Evolutionary conservation across 129 eudicot genomes (phyloP), one percentile per base, ranked within the genome.

Genomic region (Flaveria sonorensis): DNA sequence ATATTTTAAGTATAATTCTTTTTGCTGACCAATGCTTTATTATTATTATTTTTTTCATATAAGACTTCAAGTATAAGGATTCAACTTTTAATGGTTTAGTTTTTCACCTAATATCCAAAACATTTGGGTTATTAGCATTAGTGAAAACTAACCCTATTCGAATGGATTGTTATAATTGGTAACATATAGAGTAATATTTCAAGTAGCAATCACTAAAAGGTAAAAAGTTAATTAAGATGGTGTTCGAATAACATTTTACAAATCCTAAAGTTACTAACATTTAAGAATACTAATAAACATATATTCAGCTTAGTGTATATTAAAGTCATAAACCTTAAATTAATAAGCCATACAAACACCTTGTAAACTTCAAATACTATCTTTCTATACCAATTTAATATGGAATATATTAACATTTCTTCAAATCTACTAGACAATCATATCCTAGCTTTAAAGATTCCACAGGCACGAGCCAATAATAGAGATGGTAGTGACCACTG

Each of bases 371-470:
- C 1, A 50, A 50, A 50, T 15, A 13, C 20, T 15, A 50, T 6
- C 19, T 50, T 50, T 50, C 14, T 15, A 14, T 16, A 3, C n/a
- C 56, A 55, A 9, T 55, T 19, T 55, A 55, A 20, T 18, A 7
- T 19, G 21, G 9, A 55, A n/a, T 57, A 57, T 57, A 20, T 59
- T 21, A 23, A 21, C 14, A 59, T 23, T 21, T 59, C 23, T 23
- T 59, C 65, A 59, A 21, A 20, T 20, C 36, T 59, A 59, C 16
- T 21, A 21, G 64, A 2, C 64, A 24, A 57, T 57, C 64, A 57
- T 57, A 57, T 21, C 32, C 23, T 57, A 21, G 36, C 32, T 79
- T 46, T 79, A 2, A 79, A 60, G 77, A 79, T 79, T 79, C 77
- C 56, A 61, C 24, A 18, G 10, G 11, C 64, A 50, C 40, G 63